A percentile compares a stretch with the other conserved stretches of the same genome.
Evolutionary conservation across 176 grass and related monocot genomes (phyloP).

Genomic region (Canna indica): DNA sequence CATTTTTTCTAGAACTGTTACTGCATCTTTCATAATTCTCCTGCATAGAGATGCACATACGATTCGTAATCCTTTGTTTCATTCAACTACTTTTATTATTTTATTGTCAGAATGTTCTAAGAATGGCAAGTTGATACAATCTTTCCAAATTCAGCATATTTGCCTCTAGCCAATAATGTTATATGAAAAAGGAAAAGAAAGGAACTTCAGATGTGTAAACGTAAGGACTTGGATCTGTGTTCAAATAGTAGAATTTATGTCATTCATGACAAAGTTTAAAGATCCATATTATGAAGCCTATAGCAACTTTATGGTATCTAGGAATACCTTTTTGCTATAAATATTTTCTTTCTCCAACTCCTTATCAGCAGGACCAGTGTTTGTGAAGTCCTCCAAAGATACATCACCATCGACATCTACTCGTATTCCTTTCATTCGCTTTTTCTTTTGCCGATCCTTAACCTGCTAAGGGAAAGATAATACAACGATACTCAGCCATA

Average conservation of each 20-base stretch:
- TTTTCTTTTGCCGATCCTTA: constrained; percentile 83
- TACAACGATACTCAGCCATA: background rate
- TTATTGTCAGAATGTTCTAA: background rate
- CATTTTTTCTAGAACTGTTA: background rate
- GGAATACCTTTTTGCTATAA: constrained; percentile 66
- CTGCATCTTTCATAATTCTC: background rate
- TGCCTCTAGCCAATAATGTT: background rate
- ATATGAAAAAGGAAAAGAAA: background rate
- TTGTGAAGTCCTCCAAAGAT: constrained; percentile 61
- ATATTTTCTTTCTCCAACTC: constrained; percentile 31
- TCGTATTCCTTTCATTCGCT: constrained; percentile 68
- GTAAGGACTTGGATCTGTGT: too few species aligned
- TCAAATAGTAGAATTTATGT: background rate
- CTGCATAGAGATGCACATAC: background rate
- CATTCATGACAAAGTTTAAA: background rate
- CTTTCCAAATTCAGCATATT: background rate
- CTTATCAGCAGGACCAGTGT: constrained; percentile 26
- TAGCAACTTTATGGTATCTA: constrained; percentile 15
- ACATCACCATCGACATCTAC: constrained; percentile 86
- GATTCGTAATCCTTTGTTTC: background rate
- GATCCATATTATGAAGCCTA: background rate
- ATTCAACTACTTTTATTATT: background rate
- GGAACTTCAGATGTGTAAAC: background rate
- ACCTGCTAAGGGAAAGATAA: constrained; percentile 35
- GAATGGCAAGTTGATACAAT: background rate